Conservation (phyloP, 2,329 filamentous ascomycete genomes). For the Phoma herbarum region DNA sequence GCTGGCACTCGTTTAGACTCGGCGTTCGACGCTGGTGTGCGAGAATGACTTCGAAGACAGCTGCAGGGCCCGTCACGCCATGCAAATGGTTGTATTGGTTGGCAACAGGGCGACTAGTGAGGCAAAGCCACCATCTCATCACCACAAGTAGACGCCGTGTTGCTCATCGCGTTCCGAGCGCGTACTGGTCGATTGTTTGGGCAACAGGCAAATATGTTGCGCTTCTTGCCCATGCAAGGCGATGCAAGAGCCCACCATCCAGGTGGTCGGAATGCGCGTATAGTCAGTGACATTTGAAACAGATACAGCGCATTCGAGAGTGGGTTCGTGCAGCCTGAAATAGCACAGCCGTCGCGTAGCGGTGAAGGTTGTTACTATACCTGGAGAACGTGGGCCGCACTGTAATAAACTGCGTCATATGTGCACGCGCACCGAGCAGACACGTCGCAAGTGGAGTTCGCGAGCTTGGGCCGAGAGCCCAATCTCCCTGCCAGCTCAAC, state of each 20-base stretch:
- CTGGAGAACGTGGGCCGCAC: constrained; percentile 12
- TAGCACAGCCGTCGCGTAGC: constrained; percentile 9
- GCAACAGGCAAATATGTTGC: constrained; percentile 22
- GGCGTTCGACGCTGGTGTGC: constrained; percentile 9
- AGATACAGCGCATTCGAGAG: constrained; percentile 3
- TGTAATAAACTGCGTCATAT: constrained; percentile 18
- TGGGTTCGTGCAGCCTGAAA: constrained; percentile 6
- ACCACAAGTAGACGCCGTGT: constrained; percentile 26
- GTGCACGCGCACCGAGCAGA: constrained; percentile 17
- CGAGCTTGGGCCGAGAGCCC: constrained; percentile 11
- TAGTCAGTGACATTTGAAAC: constrained; percentile 10
- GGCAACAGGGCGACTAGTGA: constrained; percentile 12
- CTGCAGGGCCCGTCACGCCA: constrained; percentile 20
- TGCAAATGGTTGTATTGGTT: constrained; percentile 22
- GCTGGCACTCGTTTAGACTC: constrained; percentile 12
- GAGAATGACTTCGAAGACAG: background rate
- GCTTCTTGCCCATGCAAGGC: constrained; percentile 24
- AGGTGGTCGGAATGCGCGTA: constrained; percentile 13
- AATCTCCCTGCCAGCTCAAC: constrained; percentile 17
- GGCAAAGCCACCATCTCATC: constrained; percentile 28
- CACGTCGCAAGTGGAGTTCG: constrained; percentile 21
- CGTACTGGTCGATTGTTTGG: constrained; percentile 13
- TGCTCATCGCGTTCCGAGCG: constrained; percentile 21
- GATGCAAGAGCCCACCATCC: constrained; percentile 11
- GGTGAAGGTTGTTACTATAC: constrained; percentile 10